Base-by-base conservation (phyloP, 1,284 basidiomycete genomes). In the Trametes pubescens region DNA sequence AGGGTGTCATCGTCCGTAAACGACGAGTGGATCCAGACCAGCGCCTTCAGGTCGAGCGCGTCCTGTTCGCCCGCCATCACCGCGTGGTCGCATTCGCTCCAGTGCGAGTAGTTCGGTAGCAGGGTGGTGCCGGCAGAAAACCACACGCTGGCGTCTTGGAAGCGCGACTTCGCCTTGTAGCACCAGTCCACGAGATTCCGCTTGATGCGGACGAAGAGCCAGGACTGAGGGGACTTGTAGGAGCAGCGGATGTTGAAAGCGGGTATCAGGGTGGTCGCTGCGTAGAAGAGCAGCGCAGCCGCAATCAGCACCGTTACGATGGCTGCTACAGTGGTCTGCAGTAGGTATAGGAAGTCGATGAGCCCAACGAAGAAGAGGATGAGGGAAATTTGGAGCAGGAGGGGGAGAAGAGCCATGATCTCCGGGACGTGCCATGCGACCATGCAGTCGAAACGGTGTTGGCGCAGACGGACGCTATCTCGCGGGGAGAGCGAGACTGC, bases 161-260 rank as follows among this genome's bases (percentile, higher is more conserved):
- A 13, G 26, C 29, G 34, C 8, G 44, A 5, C 13, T 32, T 4
- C 7, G 40, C 4, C 21, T 32, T 3, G 7, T 47, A 24, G 16
- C 59, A 9, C 32, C 51, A 54, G 9, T 21, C 9, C 22, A 18
- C 51, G 16, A 64, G 4, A 10, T 43, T 57, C 43, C 49, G 55
- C n/a, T 51, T 24, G n/a, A 51, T n/a, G 9, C 57, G 32, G 10
- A 64, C 44, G 51, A 67, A 49, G 24, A 59, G 34, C 71, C 72
- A 74, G 8, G 74, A 66, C 57, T 74, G 72, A 0, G 74, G 74
- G 5, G 73, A 73, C 44, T 72, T 75, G 65, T 69, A 75, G 1
- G 74, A 68, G 44, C 71, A 73, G n/a, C 54, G 40, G 4, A 58
- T 7, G 16, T 59, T 65, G 51, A 74, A 67, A 9, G 65, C 59